phyloP scores from a whole-genome alignment of 2,329 filamentous ascomycete genomes.

The Xylaria sp. region DNA sequence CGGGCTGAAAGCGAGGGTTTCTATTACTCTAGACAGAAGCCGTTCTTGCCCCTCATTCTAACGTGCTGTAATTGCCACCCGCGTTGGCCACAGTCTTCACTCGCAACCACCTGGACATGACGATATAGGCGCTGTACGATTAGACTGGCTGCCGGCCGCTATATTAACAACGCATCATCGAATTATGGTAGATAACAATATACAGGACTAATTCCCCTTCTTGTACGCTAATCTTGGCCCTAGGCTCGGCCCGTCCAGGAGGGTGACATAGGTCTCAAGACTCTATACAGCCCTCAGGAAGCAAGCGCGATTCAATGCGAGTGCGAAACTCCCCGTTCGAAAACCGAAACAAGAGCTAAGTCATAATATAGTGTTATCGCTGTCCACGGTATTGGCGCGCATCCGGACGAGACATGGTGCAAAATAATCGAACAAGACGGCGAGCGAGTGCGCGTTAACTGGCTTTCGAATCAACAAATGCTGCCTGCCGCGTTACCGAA shows the following conservation, averaged over 20 bases:
- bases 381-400: neutral
- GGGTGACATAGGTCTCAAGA: neutral
- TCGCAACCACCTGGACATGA: no score
- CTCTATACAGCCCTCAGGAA: neutral
- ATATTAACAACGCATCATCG: no score
- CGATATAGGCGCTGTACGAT: no score
- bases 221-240: no score
- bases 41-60: no score
- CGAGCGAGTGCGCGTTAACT: neutral
- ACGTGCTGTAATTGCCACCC: no score
- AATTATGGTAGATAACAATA: no score
- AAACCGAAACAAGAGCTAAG: neutral
- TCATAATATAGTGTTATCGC: neutral
- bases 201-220: neutral
- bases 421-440: neutral
- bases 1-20: no score
- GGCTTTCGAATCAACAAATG: neutral
- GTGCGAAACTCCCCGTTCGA: neutral
- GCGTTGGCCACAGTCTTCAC: no score
- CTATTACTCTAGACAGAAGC: no score
- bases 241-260: neutral
- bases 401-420: neutral
- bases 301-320: neutral
- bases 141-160: no score
- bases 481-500: neutral